Conservation (phyloP, 352 stramenopile species). For the Pythium phragmiticola region DNA sequence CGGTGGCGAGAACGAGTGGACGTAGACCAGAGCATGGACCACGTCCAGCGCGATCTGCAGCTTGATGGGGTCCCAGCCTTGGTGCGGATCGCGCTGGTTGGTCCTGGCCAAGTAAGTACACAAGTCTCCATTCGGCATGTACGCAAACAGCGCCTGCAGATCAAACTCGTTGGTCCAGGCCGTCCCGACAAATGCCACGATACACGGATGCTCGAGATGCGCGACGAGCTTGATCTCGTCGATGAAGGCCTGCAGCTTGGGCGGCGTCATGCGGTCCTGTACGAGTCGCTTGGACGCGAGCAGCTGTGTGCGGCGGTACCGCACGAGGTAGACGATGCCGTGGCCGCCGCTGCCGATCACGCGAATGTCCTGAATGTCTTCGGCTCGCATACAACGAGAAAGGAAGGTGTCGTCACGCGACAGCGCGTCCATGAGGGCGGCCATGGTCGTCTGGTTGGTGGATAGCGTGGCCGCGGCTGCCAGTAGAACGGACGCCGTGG, state of each 20-base stretch:
- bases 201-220: constrained; percentile 17
- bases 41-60: constrained; percentile 77
- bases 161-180: constrained; percentile 29
- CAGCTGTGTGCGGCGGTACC: background rate
- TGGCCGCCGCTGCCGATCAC: constrained; percentile 14
- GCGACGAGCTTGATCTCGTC: constrained; percentile 4
- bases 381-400: background rate
- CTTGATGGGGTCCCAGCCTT: constrained; percentile 28
- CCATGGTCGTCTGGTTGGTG: background rate
- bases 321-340: constrained; percentile 14
- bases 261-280: background rate
- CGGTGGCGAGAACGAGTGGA: constrained; percentile 57
- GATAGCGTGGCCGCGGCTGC: no score
- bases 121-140: constrained; percentile 20
- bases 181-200: constrained; percentile 37
- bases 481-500: no score
- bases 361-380: constrained; percentile 13
- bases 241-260: constrained; percentile 3
- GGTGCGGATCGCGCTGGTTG: constrained; percentile 8
- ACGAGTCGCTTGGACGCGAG: constrained; percentile 6
- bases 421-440: background rate
- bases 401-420: constrained; percentile 6
- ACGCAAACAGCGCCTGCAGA: constrained; percentile 22
- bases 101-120: constrained; percentile 22
- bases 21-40: constrained; percentile 76